Evolutionary conservation across 208 protist species (phyloP).

Genomic region (Polymyxa betae): DNA sequence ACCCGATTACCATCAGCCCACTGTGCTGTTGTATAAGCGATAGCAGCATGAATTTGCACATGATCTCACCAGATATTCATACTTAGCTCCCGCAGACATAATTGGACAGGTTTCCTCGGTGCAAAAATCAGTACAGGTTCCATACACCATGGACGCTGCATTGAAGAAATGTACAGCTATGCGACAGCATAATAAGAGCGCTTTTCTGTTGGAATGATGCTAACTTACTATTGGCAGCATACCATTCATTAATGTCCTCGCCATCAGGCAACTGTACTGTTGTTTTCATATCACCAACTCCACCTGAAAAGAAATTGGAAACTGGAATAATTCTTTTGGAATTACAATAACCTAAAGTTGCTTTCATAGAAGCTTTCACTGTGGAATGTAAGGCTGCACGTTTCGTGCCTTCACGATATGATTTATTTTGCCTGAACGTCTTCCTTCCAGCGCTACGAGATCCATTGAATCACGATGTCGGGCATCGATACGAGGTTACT

Average conservation of each 20-base stretch:
- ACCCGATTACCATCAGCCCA: conserved; percentile 93
- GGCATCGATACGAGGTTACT: not conserved
- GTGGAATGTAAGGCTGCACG: conserved; percentile 13
- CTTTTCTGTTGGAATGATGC: not conserved
- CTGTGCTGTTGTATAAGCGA: conserved; percentile 43
- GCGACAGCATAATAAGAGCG: not conserved
- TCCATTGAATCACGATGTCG: not conserved
- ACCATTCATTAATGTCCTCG: conserved; percentile 94
- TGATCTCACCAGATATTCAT: conserved; percentile 59
- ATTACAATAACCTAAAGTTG: not conserved
- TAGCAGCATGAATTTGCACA: not conserved
- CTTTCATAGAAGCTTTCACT: conserved; percentile 38
- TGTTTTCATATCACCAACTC: conserved; percentile 65
- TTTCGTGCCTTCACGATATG: conserved; percentile 31
- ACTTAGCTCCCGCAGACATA: conserved; percentile 79
- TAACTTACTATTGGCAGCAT: conserved; percentile 87
- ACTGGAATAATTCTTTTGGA: not conserved
- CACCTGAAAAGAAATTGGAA: conserved; percentile 32
- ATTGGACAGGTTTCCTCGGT: conserved; percentile 88
- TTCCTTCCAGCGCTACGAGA: conserved; percentile 27
- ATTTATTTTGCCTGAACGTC: conserved; percentile 48
- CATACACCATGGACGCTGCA: conserved; percentile 97
- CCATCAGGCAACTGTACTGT: conserved; percentile 72
- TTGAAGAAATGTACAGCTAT: conserved; percentile 97
- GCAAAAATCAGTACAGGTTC: conserved; percentile 97